phyloP scores from a whole-genome alignment of 768 basidiomycete species.

The Termitomyces sp. region DNA sequence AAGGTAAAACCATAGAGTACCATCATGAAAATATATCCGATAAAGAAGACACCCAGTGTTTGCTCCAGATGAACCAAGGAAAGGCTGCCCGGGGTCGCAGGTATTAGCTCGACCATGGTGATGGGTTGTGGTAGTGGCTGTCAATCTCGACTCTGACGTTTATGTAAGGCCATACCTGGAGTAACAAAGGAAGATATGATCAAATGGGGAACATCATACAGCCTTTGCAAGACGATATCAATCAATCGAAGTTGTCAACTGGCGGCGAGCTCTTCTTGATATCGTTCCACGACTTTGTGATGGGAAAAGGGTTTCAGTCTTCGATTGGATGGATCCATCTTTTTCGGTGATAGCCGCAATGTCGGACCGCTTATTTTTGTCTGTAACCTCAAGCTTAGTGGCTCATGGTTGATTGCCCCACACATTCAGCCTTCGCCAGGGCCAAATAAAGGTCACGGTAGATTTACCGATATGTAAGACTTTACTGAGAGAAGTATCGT shows the following conservation, averaged over 20 bases:
- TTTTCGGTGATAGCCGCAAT: background rate
- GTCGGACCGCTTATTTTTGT: too few species aligned
- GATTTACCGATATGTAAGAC: background rate
- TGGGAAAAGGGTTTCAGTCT: background rate
- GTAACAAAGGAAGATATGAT: background rate
- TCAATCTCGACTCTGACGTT: background rate
- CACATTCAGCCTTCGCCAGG: background rate
- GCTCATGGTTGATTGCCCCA: background rate
- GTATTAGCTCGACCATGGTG: slow-evolving; percentile 9
- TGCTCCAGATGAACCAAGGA: slow-evolving; percentile 11
- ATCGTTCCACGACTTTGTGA: background rate
- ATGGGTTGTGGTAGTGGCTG: background rate
- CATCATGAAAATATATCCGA: slow-evolving; percentile 16
- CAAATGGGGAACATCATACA: background rate
- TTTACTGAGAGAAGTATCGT: too few species aligned
- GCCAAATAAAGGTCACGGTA: too few species aligned
- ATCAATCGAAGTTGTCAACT: background rate
- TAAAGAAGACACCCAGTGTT: slow-evolving; percentile 14
- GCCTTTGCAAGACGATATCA: background rate
- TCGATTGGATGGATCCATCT: background rate
- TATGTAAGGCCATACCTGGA: background rate
- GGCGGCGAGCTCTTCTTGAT: background rate
- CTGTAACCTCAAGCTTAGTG: background rate
- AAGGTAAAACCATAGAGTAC: slow-evolving; percentile 16
- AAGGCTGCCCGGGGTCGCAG: slow-evolving; percentile 12